These are phyloP conservation scores for Ramalina intermedia DNA, from an alignment of 495 filamentous ascomycete species.

Conservation along the genomic window DNA sequence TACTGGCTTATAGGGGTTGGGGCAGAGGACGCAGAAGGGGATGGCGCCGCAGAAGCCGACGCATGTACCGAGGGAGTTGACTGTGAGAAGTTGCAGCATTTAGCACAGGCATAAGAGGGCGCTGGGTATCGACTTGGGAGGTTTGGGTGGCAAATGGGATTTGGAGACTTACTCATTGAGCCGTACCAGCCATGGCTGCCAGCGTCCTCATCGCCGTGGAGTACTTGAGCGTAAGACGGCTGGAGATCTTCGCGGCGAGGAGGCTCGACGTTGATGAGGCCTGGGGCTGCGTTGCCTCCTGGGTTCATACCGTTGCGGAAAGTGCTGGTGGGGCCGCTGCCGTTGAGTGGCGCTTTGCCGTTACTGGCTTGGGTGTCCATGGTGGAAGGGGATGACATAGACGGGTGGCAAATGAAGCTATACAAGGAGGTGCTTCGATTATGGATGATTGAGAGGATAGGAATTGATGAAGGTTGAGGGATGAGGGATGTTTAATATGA, in stretches of 20 bases:
- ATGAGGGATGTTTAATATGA: neutral
- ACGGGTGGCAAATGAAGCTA: too few species aligned
- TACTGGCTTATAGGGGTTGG: constrained; percentile 95
- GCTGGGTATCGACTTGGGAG: neutral
- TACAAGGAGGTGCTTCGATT: neutral
- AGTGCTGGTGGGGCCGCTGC: constrained; percentile 4
- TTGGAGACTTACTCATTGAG: constrained; percentile 50
- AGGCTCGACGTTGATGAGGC: constrained; percentile 64
- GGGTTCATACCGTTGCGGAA: constrained; percentile 5
- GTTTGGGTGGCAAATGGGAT: neutral
- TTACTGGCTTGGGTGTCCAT: constrained; percentile 15
- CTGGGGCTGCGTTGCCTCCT: constrained; percentile 12
- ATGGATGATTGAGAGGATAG: neutral
- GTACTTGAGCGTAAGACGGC: constrained; percentile 66
- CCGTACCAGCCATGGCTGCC: constrained; percentile 83
- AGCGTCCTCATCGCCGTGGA: constrained; percentile 56
- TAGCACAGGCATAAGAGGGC: neutral
- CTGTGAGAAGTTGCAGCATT: constrained; percentile 21
- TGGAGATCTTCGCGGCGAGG: constrained; percentile 75
- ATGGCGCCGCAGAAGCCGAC: constrained; percentile 76
- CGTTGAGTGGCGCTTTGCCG: constrained; percentile 27
- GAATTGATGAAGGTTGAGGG: neutral
- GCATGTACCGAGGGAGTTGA: constrained; percentile 59
- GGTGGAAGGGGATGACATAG: constrained; percentile 1
- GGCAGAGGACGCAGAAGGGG: constrained; percentile 83